Base-by-base conservation (phyloP, 2,329 filamentous ascomycete species). In the Didymosphaeria variabile region DNA sequence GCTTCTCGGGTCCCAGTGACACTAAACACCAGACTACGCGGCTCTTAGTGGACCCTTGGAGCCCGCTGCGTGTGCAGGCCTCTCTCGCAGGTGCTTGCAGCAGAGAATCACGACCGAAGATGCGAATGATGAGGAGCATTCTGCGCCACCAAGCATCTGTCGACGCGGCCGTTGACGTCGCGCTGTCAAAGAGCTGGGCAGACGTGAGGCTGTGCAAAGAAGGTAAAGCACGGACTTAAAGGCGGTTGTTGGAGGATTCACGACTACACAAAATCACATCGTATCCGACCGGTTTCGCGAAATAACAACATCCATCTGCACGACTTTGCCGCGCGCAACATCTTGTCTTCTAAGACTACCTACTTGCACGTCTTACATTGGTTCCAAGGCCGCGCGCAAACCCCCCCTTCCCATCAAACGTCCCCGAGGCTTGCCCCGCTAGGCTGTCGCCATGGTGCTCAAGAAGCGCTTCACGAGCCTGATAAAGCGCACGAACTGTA, bases 381-480 rank as follows among this genome's bases (percentile, higher is more conserved):
- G 12, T 10, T 53, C n/a, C 26, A 9, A 17, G 13, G 19, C 12
- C 38, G 17, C 32, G 52, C 38, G 36, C 17, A 17, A 29, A 29
- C 26, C 52, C 29, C 23, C 50, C 42, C 7, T n/a, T 44, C n/a
- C 23, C 12, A 34, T 44, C 55, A 21, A 5, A 45, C 57, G n/a
- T 40, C 29, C 49, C 60, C n/a, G 47, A 40, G 46, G 46, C 34
- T 23, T 52, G 46, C 45, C 34, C 46, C 40, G 53, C 53, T 26
- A 36, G 42, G 40, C 67, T 40, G 55, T 67, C 61, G 62, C 60
- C 62, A 79, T 79, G 77, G 77, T 74, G 54, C 72, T 79, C 69
- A 77, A 77, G 69, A 78, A 78, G 73, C 74, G 72, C 64, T 67
- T 79, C 51, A 75, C 72, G 32, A 69, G 72, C 67, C 63, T 79